Evolutionary conservation across 2,329 filamentous ascomycete genomes (phyloP).

Genomic region (Fusarium humuli): DNA sequence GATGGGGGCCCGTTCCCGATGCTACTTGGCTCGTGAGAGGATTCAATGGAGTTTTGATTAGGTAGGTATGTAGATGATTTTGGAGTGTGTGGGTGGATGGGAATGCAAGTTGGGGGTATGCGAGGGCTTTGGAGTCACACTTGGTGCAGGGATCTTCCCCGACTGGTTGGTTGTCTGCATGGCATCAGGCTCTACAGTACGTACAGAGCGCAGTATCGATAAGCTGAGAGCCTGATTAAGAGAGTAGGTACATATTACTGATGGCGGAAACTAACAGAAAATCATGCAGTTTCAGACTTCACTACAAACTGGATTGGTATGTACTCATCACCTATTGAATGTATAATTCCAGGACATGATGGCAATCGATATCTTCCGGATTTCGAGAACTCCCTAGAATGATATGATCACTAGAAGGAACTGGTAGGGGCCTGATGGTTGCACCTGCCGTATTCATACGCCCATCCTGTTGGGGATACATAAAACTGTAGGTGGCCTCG

Average conservation of each 20-base stretch:
- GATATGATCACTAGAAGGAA: not conserved
- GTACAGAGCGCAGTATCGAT: not conserved
- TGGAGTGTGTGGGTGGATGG: not conserved
- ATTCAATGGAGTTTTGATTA: not conserved
- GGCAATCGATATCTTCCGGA: no score
- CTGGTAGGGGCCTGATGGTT: not conserved
- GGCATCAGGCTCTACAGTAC: not conserved
- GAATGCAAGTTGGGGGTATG: not conserved
- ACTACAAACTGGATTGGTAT: no score
- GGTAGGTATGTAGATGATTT: no score
- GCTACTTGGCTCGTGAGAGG: not conserved
- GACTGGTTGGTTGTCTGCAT: not conserved
- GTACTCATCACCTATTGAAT: no score
- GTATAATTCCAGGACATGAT: no score
- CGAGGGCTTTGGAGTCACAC: not conserved
- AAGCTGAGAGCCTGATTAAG: not conserved
- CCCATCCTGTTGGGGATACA: not conserved
- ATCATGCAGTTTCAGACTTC: no score
- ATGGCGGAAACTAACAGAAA: no score
- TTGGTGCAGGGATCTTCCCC: not conserved
- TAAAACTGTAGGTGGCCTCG: conserved; percentile 7
- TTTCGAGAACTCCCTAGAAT: no score
- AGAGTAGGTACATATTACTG: not conserved
- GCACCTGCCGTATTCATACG: not conserved
- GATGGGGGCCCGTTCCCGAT: not conserved